Base-by-base conservation (phyloP, 1,284 basidiomycete species). In the Sporisorium reilianum region DNA sequence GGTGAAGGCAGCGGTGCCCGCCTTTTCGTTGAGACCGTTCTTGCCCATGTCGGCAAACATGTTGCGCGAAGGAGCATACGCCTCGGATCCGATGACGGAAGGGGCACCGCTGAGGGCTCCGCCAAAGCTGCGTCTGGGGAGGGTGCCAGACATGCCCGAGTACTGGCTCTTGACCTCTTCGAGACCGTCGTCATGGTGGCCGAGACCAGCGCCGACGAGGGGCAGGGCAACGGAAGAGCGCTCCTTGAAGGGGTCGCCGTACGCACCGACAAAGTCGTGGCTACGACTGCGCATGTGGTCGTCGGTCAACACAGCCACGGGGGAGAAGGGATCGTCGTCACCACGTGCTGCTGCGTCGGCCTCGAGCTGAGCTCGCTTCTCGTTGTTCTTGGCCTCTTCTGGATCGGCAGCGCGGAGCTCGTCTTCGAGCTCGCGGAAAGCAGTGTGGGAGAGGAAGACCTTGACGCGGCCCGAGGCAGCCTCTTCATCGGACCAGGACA, bases 351-450 rank as follows among this genome's bases (percentile, higher is more conserved):
- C 88, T 54, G 90, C 89, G 10, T 91, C 88, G n/a, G 91, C 91
- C 34, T 82, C 82, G 9, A 90, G 90, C 77, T 90, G 91, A 5
- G 74, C 74, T 83, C 93, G 92, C 52, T 80, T 78, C 60, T 84
- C 70, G 71, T 80, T 80, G 70, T 76, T 76, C 64, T 77, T 77
- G 60, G 76, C 67, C 1, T 90, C 90, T 55, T 98, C 95, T 28
- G 89, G 88, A 49, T 84, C 82, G 18, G 59, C 72, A 0, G 90
- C 88, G 9, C 95, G 90, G 12, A 98, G 87, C 16, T 90, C 89
- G 81, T 99, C 93, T 82, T 98, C 97, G 25, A 99, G 89, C 16
- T 89, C 88, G 73, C 94, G 93, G 89, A 98, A 98, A 0, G 93
- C 92, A 0, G 80, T 78, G 81, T 97, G 94, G 0, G 92, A 93